These are phyloP conservation scores for Calendula officinalis DNA, from an alignment of 129 eudicot species.

Conservation along the genomic window DNA sequence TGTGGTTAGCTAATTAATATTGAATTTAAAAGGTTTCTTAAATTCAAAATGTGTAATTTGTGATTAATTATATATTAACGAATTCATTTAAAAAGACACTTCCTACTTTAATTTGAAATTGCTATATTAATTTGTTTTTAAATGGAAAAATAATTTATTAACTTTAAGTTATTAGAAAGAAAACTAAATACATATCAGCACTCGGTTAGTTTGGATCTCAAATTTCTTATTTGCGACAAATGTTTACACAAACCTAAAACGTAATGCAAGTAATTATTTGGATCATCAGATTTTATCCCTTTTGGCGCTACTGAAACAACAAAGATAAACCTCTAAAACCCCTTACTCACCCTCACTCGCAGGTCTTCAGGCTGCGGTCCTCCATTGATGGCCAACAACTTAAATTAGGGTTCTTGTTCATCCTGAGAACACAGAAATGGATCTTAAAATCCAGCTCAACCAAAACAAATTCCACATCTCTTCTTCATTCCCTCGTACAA, in stretches of 20 bases:
- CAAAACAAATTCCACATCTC: constrained; percentile 21
- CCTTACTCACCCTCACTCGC: constrained; percentile 6
- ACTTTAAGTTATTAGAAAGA: too few relatives aligned
- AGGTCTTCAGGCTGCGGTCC: not conserved
- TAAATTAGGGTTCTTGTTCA: constrained; percentile 17
- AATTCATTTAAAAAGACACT: too few relatives aligned
- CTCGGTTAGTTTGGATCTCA: not conserved
- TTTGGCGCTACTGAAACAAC: constrained; percentile 14
- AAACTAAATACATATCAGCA: too few relatives aligned
- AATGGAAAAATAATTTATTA: too few relatives aligned
- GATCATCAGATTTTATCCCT: constrained; percentile 14
- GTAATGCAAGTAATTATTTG: not conserved
- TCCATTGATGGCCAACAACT: constrained; percentile 14
- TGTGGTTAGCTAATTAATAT: too few relatives aligned
- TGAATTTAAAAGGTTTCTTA: too few relatives aligned
- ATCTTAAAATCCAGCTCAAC: constrained; percentile 13
- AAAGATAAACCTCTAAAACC: constrained; percentile 38
- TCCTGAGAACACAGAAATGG: constrained; percentile 21
- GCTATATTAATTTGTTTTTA: too few relatives aligned
- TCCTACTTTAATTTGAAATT: too few relatives aligned
- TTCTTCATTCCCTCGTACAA: constrained; percentile 9
- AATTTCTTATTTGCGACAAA: not conserved
- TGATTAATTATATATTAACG: too few relatives aligned
- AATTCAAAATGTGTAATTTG: too few relatives aligned
- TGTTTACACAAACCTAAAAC: constrained; percentile 8